These are phyloP conservation scores for Beverwykella pulmonaria DNA, from an alignment of 495 filamentous ascomycete species.

Conservation along the genomic window DNA sequence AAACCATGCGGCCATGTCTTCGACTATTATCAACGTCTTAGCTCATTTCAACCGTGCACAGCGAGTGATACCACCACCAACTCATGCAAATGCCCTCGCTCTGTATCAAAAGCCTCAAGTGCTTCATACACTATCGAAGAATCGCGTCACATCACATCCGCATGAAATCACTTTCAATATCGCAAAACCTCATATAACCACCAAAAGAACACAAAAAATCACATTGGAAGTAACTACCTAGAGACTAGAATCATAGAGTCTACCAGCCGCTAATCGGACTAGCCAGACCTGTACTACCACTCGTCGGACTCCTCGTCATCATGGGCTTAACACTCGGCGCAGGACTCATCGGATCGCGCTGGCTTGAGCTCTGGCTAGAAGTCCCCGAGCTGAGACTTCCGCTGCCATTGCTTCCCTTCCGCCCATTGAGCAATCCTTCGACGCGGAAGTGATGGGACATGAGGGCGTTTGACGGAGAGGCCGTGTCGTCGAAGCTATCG, in stretches of 20 bases:
- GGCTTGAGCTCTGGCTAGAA: slow-evolving; percentile 31
- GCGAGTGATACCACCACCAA: too few relatives aligned
- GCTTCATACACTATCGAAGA: too few relatives aligned
- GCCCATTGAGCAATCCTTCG: slow-evolving; percentile 14
- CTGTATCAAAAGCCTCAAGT: too few relatives aligned
- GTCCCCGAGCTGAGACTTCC: slow-evolving; percentile 30
- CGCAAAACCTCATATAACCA: not conserved
- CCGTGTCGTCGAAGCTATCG: slow-evolving; percentile 47
- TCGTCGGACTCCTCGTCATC: slow-evolving; percentile 26
- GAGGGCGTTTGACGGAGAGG: slow-evolving; percentile 9
- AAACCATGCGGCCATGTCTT: too few relatives aligned
- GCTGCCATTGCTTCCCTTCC: slow-evolving; percentile 39
- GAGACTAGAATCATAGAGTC: slow-evolving; percentile 4
- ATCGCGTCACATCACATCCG: too few relatives aligned
- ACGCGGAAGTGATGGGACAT: slow-evolving; percentile 15
- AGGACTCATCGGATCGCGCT: slow-evolving; percentile 39
- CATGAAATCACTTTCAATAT: not conserved
- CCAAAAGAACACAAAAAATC: slow-evolving; percentile 27
- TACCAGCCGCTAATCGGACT: slow-evolving; percentile 24
- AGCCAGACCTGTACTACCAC: slow-evolving; percentile 23
- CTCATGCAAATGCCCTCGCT: too few relatives aligned
- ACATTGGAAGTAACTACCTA: slow-evolving; percentile 19
- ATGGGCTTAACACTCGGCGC: slow-evolving; percentile 28
- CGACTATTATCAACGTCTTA: too few relatives aligned
- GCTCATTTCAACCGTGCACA: too few relatives aligned